phyloP scores from a whole-genome alignment of 2,329 filamentous ascomycete species.

The Cladosporium sp. region DNA sequence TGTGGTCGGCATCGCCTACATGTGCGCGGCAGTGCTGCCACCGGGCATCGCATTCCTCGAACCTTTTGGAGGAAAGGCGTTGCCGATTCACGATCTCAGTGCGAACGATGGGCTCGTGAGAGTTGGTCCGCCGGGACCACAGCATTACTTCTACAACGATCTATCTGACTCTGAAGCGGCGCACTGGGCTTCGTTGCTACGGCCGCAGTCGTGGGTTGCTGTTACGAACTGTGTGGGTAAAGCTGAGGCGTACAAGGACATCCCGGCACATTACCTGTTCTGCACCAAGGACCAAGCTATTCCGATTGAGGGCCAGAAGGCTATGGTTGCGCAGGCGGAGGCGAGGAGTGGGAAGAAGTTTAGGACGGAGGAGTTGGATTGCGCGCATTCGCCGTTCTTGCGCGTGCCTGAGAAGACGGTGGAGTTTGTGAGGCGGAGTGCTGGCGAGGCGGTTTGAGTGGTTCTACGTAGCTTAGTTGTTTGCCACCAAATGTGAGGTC shows the following conservation, averaged over 20 bases:
- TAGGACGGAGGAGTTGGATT: slow-evolving; percentile 17
- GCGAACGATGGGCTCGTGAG: slow-evolving; percentile 6
- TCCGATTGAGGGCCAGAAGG: slow-evolving; percentile 7
- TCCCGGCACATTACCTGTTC: slow-evolving; percentile 34
- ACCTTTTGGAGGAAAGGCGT: slow-evolving; percentile 21
- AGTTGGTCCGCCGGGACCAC: slow-evolving; percentile 6
- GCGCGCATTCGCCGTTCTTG: slow-evolving; percentile 28
- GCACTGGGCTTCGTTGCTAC: slow-evolving; percentile 25
- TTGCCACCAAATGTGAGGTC: not conserved
- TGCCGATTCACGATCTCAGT: slow-evolving; percentile 21
- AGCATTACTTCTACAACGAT: slow-evolving; percentile 44
- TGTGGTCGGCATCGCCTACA: slow-evolving; percentile 25
- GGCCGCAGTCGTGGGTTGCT: slow-evolving; percentile 20
- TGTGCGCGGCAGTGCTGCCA: slow-evolving; percentile 18
- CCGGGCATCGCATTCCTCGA: slow-evolving; percentile 17
- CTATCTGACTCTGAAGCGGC: slow-evolving; percentile 31
- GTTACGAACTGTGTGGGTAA: slow-evolving; percentile 28
- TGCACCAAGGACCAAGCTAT: not conserved
- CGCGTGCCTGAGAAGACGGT: slow-evolving; percentile 24
- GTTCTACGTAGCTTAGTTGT: not conserved
- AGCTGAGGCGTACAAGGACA: slow-evolving; percentile 38
- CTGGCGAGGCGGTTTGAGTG: slow-evolving; percentile 17
- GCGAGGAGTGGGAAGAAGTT: slow-evolving; percentile 14
- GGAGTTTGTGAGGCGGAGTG: slow-evolving; percentile 24
- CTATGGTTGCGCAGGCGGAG: not conserved